Evolutionary conservation across 2,329 filamentous ascomycete genomes (phyloP), one percentile per base, ranked within the genome.

Genomic region (Aspergillus hortae): DNA sequence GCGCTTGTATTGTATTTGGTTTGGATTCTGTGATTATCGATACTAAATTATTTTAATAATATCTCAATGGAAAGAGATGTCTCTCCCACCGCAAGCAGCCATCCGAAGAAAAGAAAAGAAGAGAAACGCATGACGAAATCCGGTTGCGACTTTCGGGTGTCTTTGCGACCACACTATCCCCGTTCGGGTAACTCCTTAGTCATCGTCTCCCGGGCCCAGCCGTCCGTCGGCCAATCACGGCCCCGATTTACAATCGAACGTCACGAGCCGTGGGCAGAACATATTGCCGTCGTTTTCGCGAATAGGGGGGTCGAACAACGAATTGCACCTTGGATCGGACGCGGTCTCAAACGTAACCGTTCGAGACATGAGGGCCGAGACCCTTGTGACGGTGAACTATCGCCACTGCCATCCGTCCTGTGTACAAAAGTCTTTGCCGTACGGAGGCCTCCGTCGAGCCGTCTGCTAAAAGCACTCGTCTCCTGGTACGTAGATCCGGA

Each of bases 271-370:
- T 58, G 56, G 65, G 62, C 61, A 62, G 63, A 68, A 67, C 56
- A 55, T 62, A 69, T 67, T 67, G 60, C 65, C 67, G 65, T 57
- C 41, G 46, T 56, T 58, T 60, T 60, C 46, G 55, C 54, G 47
- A 44, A 42, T 19, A 43, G 47, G 44, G 35, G 43, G 14, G 3
- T 38, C n/a, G 35, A 7, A n/a, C 2, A 11, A 7, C 12, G 35
- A 11, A 30, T 30, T 30, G 27, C 27, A 30, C 27, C 27, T 30
- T 30, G 27, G 27, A 30, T 30, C 27, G 27, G 27, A 11, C 27
- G 27, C 27, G 6, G 7, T 30, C 27, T 30, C 27, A 9, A 30
- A 11, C 10, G 7, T 10, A 30, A 9, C 6, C 27, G 27, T 30
- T 30, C 27, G 27, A 30, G 27, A 30, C 27, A 3, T n/a, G 27